Conservation (phyloP, 352 stramenopile species). For the Phytopythium delawarense region DNA sequence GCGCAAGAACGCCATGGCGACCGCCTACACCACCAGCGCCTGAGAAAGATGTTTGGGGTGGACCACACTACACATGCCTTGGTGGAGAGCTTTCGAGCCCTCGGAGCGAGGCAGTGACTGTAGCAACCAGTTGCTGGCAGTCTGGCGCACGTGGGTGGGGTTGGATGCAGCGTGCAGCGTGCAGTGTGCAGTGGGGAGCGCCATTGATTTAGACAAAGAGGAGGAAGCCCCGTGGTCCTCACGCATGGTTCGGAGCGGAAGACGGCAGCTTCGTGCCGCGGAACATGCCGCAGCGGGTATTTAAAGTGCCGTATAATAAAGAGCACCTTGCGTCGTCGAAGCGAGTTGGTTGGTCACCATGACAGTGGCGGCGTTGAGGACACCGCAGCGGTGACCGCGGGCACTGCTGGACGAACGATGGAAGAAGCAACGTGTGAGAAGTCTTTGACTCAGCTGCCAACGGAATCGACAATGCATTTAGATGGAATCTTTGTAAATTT, state of each 20-base stretch:
- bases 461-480: neutral
- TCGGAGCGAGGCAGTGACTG: neutral
- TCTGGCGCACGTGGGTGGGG: neutral
- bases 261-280: neutral
- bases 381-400: too few species aligned
- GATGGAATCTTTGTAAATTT: too few species aligned
- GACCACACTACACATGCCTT: neutral
- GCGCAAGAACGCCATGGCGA: slow-evolving; percentile 34
- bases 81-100: neutral
- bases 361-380: neutral
- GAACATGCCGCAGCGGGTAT: slow-evolving; percentile 7
- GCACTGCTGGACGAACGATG: too few species aligned
- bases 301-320: slow-evolving; percentile 3
- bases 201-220: slow-evolving; percentile 5
- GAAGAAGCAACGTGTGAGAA: too few species aligned
- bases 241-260: neutral
- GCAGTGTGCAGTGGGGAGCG: neutral
- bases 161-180: neutral
- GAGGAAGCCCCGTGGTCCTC: slow-evolving; percentile 4
- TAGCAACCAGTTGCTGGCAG: neutral
- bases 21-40: slow-evolving; percentile 2
- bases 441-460: neutral
- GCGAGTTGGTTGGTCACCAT: neutral
- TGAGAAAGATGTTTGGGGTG: neutral
- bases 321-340: neutral